These are phyloP conservation scores for Coniosporium tulheliwenetii DNA, from an alignment of 2,329 filamentous ascomycete species.

Conservation along the genomic window DNA sequence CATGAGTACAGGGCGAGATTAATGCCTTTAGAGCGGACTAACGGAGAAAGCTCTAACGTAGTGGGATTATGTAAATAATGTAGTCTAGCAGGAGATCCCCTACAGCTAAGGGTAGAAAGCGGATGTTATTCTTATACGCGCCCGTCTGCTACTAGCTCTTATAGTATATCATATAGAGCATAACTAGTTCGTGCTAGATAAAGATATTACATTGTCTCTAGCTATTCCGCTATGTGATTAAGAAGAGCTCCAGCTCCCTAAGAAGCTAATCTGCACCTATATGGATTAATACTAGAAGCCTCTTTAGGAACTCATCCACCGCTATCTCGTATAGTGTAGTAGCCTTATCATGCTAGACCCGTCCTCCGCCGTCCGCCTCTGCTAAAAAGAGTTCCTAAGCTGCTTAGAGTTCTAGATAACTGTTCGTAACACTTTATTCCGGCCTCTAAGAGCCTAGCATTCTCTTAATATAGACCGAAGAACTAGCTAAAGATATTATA, in stretches of 20 bases:
- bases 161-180: constrained; percentile 4
- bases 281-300: neutral
- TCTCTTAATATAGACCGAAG: neutral
- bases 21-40: constrained; percentile 1
- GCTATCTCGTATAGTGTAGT: neutral
- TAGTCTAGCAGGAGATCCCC: constrained; percentile 5
- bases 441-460: neutral
- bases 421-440: neutral
- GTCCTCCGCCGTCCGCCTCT: neutral
- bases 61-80: constrained; percentile 4
- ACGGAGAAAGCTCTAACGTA: constrained; percentile 5
- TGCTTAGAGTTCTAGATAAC: neutral
- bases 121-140: constrained; percentile 5
- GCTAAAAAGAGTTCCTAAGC: neutral
- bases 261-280: neutral
- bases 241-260: neutral
- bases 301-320: neutral
- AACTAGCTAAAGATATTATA: neutral
- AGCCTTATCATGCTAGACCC: neutral
- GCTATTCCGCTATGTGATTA: constrained; percentile 1
- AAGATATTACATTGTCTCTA: constrained; percentile 2
- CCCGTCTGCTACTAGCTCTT: constrained; percentile 5
- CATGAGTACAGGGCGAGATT: constrained; percentile 6
- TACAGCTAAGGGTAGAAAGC: constrained; percentile 4
- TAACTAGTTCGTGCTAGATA: constrained; percentile 3